phyloP scores from a whole-genome alignment of 140 eudicot species.

The Ambrosia hybrid region DNA sequence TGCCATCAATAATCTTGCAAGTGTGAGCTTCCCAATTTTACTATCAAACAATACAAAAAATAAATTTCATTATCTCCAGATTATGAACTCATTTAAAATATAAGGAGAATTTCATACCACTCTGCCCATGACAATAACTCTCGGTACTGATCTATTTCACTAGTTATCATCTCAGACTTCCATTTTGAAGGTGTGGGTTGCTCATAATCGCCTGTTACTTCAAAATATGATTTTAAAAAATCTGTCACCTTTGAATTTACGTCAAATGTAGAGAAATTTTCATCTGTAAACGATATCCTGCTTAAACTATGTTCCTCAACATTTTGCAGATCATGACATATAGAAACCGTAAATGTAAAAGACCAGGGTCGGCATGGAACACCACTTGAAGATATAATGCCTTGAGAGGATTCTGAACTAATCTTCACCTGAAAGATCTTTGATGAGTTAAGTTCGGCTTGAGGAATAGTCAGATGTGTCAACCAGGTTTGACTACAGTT shows the following conservation, averaged over 20 bases:
- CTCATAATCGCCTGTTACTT: slow-evolving; percentile 32
- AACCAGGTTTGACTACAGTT: slow-evolving; percentile 64
- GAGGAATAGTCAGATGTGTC: slow-evolving; percentile 49
- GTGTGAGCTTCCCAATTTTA: slow-evolving; percentile 91
- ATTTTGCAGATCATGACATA: slow-evolving; percentile 29
- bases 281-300: slow-evolving; percentile 50
- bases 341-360: slow-evolving; percentile 47
- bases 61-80: background rate
- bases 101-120: slow-evolving; percentile 43
- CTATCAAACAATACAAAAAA: slow-evolving; percentile 33
- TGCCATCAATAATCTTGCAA: slow-evolving; percentile 88
- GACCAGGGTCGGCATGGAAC: slow-evolving; percentile 34
- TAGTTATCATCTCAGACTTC: slow-evolving; percentile 53
- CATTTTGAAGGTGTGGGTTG: slow-evolving; percentile 38
- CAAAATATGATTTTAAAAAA: slow-evolving; percentile 34
- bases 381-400: slow-evolving; percentile 56
- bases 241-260: slow-evolving; percentile 22
- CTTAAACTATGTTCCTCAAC: slow-evolving; percentile 30
- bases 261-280: slow-evolving; percentile 42
- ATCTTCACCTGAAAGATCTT: slow-evolving; percentile 50
- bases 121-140: slow-evolving; percentile 60
- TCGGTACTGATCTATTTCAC: slow-evolving; percentile 66
- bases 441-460: slow-evolving; percentile 32
- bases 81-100: no score
- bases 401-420: slow-evolving; percentile 41